Evolutionary conservation across 2,329 filamentous ascomycete genomes (phyloP), one percentile per base, ranked within the genome.

Genomic region (Trichoderma sp.): DNA sequence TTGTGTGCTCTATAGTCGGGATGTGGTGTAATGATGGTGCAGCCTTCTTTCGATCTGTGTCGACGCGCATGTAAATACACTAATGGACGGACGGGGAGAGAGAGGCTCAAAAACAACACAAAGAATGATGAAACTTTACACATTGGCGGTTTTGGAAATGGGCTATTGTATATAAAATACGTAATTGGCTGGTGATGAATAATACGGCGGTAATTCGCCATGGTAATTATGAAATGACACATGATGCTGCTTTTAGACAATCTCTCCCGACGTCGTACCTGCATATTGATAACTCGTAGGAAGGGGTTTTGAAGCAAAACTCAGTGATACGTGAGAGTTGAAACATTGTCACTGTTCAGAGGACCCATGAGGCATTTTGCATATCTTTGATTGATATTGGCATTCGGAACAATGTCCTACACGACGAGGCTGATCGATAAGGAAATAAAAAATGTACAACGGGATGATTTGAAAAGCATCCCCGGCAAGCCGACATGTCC

Each of bases 391-490:
- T 75, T 74, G 72, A 69, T 72, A 69, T 76, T 76, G 63, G 71
- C 73, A 76, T 76, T 76, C 70, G 72, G 71, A 77, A 76, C 58
- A 71, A 76, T 72, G 74, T 78, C 75, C 74, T 76, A 76, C 73
- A 74, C 72, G 72, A 74, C 72, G 72, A 76, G 76, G 75, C 72
- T 77, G 74, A 64, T 76, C 56, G 14, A 43, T 43, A 43, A 73
- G 72, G 73, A 71, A 75, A 26, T 26, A 26, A 72, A 77, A 79
- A 80, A 79, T 79, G 75, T 80, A 80, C 78, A 74, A 79, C 75
- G 76, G 76, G 77, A 76, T 78, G 74, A 34, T 34, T 34, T 4
- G n/a, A 72, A 30, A 46, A 3, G 13, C 73, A 71, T 73, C 71
- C 71, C 68, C 70, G 69, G 60, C 70, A 54, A 54, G 60, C 51